phyloP scores from a whole-genome alignment of 306 rosid species.

The Hippophae tibetana region DNA sequence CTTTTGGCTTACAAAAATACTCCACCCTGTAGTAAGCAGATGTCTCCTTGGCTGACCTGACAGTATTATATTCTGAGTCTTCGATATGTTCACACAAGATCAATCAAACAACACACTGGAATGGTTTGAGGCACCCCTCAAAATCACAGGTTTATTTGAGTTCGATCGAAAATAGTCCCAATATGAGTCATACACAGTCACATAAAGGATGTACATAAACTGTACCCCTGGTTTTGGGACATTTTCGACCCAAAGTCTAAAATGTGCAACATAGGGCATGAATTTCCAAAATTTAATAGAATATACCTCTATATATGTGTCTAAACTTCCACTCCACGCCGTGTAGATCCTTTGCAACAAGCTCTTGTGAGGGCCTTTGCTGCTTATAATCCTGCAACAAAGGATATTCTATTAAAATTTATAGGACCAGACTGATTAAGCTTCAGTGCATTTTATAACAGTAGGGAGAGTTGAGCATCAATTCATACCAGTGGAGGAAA shows the following conservation, averaged over 20 bases:
- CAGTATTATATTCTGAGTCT: conserved; percentile 11
- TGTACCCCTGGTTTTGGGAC: no score
- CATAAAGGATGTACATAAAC: no score
- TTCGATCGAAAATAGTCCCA: no score
- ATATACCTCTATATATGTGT: conserved; percentile 78
- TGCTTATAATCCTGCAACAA: conserved; percentile 69
- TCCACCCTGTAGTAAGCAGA: conserved; percentile 96
- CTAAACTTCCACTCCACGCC: conserved; percentile 90
- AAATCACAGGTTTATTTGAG: no score
- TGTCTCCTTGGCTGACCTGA: conserved; percentile 99
- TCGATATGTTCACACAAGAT: conserved; percentile 9
- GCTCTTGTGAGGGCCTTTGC: conserved; percentile 96
- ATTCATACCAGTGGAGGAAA: conserved; percentile 78
- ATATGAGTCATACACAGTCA: no score
- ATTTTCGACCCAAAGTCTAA: no score
- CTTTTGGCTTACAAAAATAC: conserved; percentile 90
- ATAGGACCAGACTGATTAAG: not conserved
- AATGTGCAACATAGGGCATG: no score
- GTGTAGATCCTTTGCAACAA: conserved; percentile 87
- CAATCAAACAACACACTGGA: conserved; percentile 18
- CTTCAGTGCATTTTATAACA: not conserved
- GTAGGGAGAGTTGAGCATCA: conserved; percentile 9
- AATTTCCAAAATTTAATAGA: not conserved
- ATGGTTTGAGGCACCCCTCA: no score
- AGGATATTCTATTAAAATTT: not conserved